These are phyloP conservation scores for Beauveria sp. DNA, from an alignment of 2,329 filamentous ascomycete genomes.

Conservation along the genomic window DNA sequence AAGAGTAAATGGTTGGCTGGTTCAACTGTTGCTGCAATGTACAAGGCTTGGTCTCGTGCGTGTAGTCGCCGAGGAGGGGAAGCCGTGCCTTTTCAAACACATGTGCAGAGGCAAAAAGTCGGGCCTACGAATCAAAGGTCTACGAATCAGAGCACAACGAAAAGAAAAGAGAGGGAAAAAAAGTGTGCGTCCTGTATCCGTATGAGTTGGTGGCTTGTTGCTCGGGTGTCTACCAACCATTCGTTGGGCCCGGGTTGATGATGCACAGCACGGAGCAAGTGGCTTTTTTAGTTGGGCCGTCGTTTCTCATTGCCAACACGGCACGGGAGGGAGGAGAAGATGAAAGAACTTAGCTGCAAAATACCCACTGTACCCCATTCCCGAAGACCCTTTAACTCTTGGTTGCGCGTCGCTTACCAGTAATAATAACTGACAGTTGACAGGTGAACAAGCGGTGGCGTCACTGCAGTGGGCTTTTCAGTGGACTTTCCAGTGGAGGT, in stretches of 20 bases:
- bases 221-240: neutral
- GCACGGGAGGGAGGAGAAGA: neutral
- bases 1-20: too few relatives aligned
- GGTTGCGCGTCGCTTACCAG: too few relatives aligned
- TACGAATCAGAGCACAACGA: too few relatives aligned
- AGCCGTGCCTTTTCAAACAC: too few relatives aligned
- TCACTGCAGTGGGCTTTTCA: neutral
- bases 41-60: too few relatives aligned
- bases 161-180: neutral
- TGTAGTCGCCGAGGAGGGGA: too few relatives aligned
- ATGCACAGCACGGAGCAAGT: neutral
- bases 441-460: neutral
- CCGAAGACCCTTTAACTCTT: neutral
- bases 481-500: too few relatives aligned
- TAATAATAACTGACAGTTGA: too few relatives aligned
- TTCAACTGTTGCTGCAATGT: too few relatives aligned
- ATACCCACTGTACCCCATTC: neutral
- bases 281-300: neutral
- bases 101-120: too few relatives aligned
- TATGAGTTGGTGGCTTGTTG: neutral
- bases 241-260: neutral
- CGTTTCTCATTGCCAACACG: neutral
- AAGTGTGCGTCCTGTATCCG: neutral
- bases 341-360: neutral
- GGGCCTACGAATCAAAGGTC: too few relatives aligned